Percentiles rank a stretch among this genome's conserved stretches.
Conservation (phyloP, 2,329 filamentous ascomycete genomes). For the Claviceps fusiformis region DNA sequence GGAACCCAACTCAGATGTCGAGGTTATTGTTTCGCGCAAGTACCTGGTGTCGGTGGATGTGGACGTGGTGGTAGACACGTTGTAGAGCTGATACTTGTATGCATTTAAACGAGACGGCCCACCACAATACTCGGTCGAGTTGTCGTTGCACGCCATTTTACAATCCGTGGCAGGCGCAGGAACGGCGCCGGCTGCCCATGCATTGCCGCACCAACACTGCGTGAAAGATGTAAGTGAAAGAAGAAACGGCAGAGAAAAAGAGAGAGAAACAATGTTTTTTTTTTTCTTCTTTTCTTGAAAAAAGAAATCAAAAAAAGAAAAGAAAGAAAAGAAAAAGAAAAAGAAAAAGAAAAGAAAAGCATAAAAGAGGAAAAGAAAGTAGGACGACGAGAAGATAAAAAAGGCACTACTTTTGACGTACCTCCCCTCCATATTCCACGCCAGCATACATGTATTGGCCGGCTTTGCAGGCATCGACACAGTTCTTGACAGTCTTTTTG, state of each 20-base stretch:
- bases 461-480: slow-evolving; percentile 19
- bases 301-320: too few relatives aligned
- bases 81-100: slow-evolving; percentile 14
- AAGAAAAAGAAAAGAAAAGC: too few relatives aligned
- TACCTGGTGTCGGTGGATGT: slow-evolving; percentile 12
- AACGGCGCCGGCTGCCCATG: slow-evolving; percentile 14
- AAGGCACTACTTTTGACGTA: slow-evolving; percentile 4
- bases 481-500: slow-evolving; percentile 19
- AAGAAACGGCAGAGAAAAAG: too few relatives aligned
- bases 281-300: too few relatives aligned
- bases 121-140: slow-evolving; percentile 24
- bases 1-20: not conserved
- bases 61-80: slow-evolving; percentile 13
- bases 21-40: slow-evolving; percentile 13
- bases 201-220: slow-evolving; percentile 25
- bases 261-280: too few relatives aligned
- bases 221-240: not conserved
- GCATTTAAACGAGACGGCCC: slow-evolving; percentile 21
- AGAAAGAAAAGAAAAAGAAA: too few relatives aligned
- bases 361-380: not conserved
- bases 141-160: slow-evolving; percentile 22
- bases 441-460: slow-evolving; percentile 18
- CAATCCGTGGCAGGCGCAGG: slow-evolving; percentile 19
- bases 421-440: slow-evolving; percentile 26
- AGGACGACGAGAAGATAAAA: not conserved